phyloP scores from a whole-genome alignment of 108 stramenopile genomes.

The Stephanodiscus minutulus region DNA sequence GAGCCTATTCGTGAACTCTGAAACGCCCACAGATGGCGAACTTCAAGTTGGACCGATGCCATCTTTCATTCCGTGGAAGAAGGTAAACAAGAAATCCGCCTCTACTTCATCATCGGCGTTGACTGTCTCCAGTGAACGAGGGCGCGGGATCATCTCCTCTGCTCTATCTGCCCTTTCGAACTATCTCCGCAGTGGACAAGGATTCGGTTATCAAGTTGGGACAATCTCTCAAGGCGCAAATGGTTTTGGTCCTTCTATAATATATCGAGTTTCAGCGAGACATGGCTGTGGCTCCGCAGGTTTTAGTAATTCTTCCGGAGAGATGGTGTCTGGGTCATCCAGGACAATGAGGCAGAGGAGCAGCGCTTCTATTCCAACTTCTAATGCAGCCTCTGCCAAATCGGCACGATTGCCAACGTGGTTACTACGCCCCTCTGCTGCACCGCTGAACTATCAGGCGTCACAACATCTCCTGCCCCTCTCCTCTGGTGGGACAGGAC shows the following conservation, averaged over 20 bases:
- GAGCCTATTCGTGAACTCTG: slow-evolving; percentile 64
- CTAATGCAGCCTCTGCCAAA: slow-evolving; percentile 23
- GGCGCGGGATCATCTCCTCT: slow-evolving; percentile 45
- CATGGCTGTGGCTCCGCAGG: slow-evolving; percentile 56
- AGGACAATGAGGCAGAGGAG: slow-evolving; percentile 8
- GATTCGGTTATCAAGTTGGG: slow-evolving; percentile 24
- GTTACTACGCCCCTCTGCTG: slow-evolving; percentile 66
- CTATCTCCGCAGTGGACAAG: slow-evolving; percentile 47
- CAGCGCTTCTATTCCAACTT: slow-evolving; percentile 7
- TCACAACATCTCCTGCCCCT: slow-evolving; percentile 58
- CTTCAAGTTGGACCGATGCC: slow-evolving; percentile 70
- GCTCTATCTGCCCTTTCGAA: slow-evolving; percentile 38
- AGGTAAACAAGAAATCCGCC: background rate
- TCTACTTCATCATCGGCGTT: slow-evolving; percentile 29
- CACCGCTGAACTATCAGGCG: slow-evolving; percentile 63
- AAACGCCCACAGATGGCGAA: slow-evolving; percentile 77
- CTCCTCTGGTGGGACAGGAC: slow-evolving; percentile 16
- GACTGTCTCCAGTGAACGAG: slow-evolving; percentile 24
- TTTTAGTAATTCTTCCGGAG: slow-evolving; percentile 71
- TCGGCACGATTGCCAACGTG: slow-evolving; percentile 74
- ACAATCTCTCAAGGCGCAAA: slow-evolving; percentile 18
- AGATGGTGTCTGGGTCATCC: slow-evolving; percentile 5
- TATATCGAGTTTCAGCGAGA: slow-evolving; percentile 39
- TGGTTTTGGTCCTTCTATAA: slow-evolving; percentile 25
- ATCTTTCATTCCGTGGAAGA: slow-evolving; percentile 46